These are phyloP conservation scores for Torulaspora pretoriensis DNA, from an alignment of 1,139 yeast genomes.

Conservation along the genomic window DNA sequence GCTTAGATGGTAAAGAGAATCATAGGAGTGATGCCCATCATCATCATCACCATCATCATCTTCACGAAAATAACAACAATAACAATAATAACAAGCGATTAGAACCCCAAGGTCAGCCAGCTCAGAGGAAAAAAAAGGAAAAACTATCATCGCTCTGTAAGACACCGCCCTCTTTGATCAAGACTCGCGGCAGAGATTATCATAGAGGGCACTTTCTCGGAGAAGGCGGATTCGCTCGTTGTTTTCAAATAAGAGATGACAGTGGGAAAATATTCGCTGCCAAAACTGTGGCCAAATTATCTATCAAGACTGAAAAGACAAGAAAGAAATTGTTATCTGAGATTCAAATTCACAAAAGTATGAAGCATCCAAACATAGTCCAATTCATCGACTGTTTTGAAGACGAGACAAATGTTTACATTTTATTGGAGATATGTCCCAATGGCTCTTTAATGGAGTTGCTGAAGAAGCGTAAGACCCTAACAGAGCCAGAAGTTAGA, in stretches of 20 bases:
- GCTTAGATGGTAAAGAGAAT: slow-evolving; percentile 23
- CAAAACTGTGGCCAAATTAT: slow-evolving; percentile 94
- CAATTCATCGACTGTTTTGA: slow-evolving; percentile 92
- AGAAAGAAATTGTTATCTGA: slow-evolving; percentile 85
- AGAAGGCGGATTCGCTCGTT: slow-evolving; percentile 98
- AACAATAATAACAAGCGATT: slow-evolving; percentile 16
- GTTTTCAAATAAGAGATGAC: slow-evolving; percentile 93
- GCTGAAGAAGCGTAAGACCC: slow-evolving; percentile 71
- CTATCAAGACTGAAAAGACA: slow-evolving; percentile 87
- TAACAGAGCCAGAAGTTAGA: slow-evolving; percentile 90
- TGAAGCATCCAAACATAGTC: slow-evolving; percentile 86
- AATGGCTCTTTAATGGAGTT: slow-evolving; percentile 91
- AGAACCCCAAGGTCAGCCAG: slow-evolving; percentile 30
- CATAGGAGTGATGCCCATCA: slow-evolving; percentile 13
- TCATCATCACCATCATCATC: slow-evolving; percentile 12
- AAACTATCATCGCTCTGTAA: slow-evolving; percentile 84
- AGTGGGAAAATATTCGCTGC: slow-evolving; percentile 90
- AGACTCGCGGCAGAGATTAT: slow-evolving; percentile 86
- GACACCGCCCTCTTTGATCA: slow-evolving; percentile 90
- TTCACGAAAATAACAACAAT: slow-evolving; percentile 18
- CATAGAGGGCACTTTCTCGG: slow-evolving; percentile 90
- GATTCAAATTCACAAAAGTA: slow-evolving; percentile 88
- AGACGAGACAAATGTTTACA: slow-evolving; percentile 89
- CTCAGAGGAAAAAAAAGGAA: slow-evolving; percentile 67
- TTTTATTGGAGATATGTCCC: slow-evolving; percentile 88